phyloP scores from a whole-genome alignment of 768 basidiomycete species.

The Gautieria morchelliformis region DNA sequence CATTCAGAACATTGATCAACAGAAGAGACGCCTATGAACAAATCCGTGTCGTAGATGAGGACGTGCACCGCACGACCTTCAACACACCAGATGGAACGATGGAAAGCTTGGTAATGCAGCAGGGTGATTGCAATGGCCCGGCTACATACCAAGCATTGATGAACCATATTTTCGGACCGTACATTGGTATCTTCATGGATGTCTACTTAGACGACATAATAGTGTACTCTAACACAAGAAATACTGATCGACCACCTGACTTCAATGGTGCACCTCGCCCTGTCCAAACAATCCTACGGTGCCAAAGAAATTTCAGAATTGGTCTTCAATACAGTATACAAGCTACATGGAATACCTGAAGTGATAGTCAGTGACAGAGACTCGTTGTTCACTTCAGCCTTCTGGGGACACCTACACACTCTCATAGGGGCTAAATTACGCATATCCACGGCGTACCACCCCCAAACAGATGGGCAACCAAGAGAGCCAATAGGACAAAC shows the following conservation, averaged over 20 bases:
- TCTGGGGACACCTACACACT: constrained; percentile 20
- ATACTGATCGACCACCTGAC: constrained; percentile 18
- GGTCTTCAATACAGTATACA: constrained; percentile 21
- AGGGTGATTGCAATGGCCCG: constrained; percentile 22
- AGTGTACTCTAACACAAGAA: constrained; percentile 21
- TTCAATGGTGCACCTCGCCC: constrained; percentile 15
- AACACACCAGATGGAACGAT: constrained; percentile 34
- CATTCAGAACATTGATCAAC: constrained; percentile 18
- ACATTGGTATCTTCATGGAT: constrained; percentile 25
- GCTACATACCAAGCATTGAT: constrained; percentile 36
- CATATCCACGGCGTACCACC: constrained; percentile 29
- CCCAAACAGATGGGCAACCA: constrained; percentile 27
- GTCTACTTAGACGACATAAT: constrained; percentile 29
- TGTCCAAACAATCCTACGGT: constrained; percentile 10
- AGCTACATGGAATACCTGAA: constrained; percentile 23
- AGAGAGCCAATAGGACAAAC: constrained; percentile 24
- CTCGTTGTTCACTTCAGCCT: constrained; percentile 22
- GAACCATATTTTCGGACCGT: constrained; percentile 27
- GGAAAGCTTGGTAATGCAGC: constrained; percentile 30
- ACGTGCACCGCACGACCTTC: constrained; percentile 20
- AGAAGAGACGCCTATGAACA: constrained; percentile 25
- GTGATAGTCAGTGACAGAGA: constrained; percentile 19
- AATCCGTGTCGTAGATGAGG: constrained; percentile 18
- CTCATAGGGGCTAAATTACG: constrained; percentile 20
- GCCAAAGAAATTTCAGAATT: constrained; percentile 17